Base-by-base conservation (phyloP, 169 alveolate species). In the Eimeria praecox region DNA sequence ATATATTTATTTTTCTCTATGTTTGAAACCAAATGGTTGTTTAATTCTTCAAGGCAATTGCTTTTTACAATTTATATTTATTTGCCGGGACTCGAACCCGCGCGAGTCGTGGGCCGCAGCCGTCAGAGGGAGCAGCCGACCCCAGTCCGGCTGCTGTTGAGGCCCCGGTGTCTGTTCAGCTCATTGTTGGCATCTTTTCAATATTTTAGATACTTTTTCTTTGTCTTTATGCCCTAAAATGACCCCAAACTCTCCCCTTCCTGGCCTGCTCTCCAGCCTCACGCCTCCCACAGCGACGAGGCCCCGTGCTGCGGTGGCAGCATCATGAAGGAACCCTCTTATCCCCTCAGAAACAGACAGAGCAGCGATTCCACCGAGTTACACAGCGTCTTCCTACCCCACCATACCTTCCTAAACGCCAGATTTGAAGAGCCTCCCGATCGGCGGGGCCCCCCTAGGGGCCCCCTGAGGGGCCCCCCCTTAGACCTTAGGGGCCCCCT, bases 131-230 rank as follows among this genome's bases (percentile, higher is more conserved):
- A 71, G 82, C 82, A 3, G 82, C 82, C 82, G 82, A 71, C 82
- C 82, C 82, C 82, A 5, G 82, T 46, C 49, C 1, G 69, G 12
- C 82, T 71, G 82, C 82, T 35, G 80, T 20, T 69, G 80, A 40
- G 27, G 12, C 22, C 33, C 49, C 12, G 18, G 33, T 18, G 27
- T 30, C 24, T 27, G 46, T 71, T 33, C 82, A 16, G 14, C 20
- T 30, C 46, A 71, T 30, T 33, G 78, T 12, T 71, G 40, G n/a
- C n/a, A n/a, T n/a, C 49, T 33, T 12, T 2, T n/a, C 8, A 16
- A 3, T 71, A 3, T n/a, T 33, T 71, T 71, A 12, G 9, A 6
- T 59, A 14, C 69, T 20, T 59, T n/a, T 59, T 59, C 12, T 59
- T 20, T 59, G 69, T n/a, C 69, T 59, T 59, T 52, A 52, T 52